phyloP scores from a whole-genome alignment of 2,329 filamentous ascomycete genomes.

The Proliferodiscus dingleyae region DNA sequence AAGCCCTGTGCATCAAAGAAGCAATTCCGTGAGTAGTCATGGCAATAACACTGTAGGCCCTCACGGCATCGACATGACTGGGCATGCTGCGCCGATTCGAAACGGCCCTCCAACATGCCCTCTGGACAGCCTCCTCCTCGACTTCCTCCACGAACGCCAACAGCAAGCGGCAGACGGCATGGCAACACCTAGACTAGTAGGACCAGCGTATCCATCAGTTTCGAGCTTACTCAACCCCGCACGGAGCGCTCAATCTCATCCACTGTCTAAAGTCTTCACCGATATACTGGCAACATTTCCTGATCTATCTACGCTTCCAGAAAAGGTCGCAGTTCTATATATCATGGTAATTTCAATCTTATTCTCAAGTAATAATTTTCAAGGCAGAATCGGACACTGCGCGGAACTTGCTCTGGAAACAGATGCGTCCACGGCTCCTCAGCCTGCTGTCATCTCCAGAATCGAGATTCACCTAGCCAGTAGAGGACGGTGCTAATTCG shows the following conservation, averaged over 20 bases:
- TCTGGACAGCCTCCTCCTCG: constrained; percentile 72
- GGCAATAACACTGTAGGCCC: constrained; percentile 23
- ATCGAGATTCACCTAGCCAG: too few relatives aligned
- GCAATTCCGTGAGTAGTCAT: constrained; percentile 21
- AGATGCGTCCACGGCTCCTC: too few relatives aligned
- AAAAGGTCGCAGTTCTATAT: constrained; percentile 77
- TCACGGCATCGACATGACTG: constrained; percentile 18
- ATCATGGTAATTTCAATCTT: constrained; percentile 55
- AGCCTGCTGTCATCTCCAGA: too few relatives aligned
- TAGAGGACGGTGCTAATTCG: too few relatives aligned
- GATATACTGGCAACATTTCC: constrained; percentile 84
- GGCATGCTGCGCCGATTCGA: constrained; percentile 37
- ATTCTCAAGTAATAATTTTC: too few relatives aligned
- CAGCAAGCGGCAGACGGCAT: constrained; percentile 63
- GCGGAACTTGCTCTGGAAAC: too few relatives aligned
- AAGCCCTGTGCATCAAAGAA: constrained; percentile 21
- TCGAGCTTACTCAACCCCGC: constrained; percentile 71
- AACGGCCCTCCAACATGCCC: constrained; percentile 69
- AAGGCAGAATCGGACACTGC: too few relatives aligned
- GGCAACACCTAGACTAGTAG: constrained; percentile 60
- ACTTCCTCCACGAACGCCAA: constrained; percentile 68
- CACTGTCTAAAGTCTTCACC: constrained; percentile 77
- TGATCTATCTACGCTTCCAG: constrained; percentile 70
- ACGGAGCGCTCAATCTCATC: constrained; percentile 59
- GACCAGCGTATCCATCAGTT: constrained; percentile 75